phyloP scores from a whole-genome alignment of 2,329 filamentous ascomycete genomes.

The Fusarium torreyae region DNA sequence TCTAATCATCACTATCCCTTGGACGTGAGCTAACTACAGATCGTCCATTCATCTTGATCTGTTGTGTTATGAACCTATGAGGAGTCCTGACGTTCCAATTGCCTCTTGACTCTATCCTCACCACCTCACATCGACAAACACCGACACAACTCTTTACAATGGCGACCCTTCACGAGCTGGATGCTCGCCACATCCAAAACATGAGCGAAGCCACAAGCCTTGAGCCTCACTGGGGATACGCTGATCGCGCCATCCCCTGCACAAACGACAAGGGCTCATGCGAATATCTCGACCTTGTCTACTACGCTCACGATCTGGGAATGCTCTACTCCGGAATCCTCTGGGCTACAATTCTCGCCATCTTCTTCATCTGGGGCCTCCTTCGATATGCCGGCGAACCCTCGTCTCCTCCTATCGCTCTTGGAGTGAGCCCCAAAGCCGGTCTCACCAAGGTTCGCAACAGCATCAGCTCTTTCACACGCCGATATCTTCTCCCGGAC shows the following conservation, averaged over 20 bases:
- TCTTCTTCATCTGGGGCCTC: constrained; percentile 61
- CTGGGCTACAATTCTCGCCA: constrained; percentile 62
- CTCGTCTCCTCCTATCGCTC: constrained; percentile 40
- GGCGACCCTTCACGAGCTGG: constrained; percentile 43
- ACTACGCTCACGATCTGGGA: constrained; percentile 63
- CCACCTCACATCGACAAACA: background rate
- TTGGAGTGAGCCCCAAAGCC: constrained; percentile 44
- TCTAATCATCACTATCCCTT: constrained; percentile 10
- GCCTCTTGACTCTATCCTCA: background rate
- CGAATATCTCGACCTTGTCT: constrained; percentile 67
- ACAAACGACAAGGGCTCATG: constrained; percentile 64
- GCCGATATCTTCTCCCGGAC: constrained; percentile 74
- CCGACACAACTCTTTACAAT: constrained; percentile 27
- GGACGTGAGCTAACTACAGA: constrained; percentile 17
- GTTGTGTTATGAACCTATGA: constrained; percentile 4
- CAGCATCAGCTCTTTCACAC: constrained; percentile 59
- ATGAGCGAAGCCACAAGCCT: constrained; percentile 54
- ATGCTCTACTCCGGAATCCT: constrained; percentile 67
- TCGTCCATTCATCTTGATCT: constrained; percentile 7
- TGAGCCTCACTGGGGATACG: constrained; percentile 64
- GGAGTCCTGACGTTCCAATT: background rate
- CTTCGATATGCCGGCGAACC: constrained; percentile 47
- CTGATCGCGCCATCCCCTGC: constrained; percentile 62
- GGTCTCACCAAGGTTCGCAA: constrained; percentile 51
- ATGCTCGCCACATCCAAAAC: constrained; percentile 60